These are phyloP conservation scores for Candida freyschussii DNA, from an alignment of 1,139 yeast species.

Conservation along the genomic window DNA sequence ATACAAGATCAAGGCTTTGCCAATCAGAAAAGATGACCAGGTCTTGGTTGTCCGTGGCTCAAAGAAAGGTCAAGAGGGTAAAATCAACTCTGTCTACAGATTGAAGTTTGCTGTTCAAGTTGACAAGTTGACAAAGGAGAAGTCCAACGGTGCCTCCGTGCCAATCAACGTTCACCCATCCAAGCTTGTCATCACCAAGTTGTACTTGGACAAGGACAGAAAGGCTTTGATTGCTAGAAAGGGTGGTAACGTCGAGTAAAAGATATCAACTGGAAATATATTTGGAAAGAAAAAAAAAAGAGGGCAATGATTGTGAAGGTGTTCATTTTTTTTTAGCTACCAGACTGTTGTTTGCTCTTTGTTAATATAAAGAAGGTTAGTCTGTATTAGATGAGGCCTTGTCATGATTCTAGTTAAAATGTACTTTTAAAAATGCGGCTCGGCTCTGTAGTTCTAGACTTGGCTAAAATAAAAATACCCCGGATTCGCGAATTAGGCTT, in stretches of 20 bases:
- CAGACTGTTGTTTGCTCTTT: too few species aligned
- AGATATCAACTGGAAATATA: too few species aligned
- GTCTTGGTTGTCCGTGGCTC: conserved; percentile 97
- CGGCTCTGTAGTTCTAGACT: conserved; percentile 1
- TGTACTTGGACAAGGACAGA: conserved; percentile 98
- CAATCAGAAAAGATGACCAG: conserved; percentile 98
- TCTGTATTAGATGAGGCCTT: conserved; percentile 6
- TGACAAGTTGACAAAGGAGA: conserved; percentile 96
- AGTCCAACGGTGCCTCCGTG: conserved; percentile 96
- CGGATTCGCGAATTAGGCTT: background rate
- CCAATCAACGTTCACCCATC: conserved; percentile 99
- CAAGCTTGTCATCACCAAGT: conserved; percentile 97
- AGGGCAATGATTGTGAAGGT: too few species aligned
- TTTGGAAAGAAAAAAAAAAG: too few species aligned
- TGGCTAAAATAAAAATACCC: background rate
- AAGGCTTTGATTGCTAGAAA: conserved; percentile 93
- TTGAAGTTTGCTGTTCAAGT: conserved; percentile 95
- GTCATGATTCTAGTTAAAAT: conserved; percentile 12
- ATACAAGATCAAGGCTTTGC: conserved; percentile 93
- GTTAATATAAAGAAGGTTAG: conserved; percentile 6
- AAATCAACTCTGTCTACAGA: conserved; percentile 98
- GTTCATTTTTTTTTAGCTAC: too few species aligned
- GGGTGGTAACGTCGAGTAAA: conserved; percentile 79
- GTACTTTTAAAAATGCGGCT: conserved; percentile 10
- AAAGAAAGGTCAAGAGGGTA: conserved; percentile 99